Evolutionary conservation across 495 filamentous ascomycete species (phyloP).

Genomic region (Aspergillus baeticus): DNA sequence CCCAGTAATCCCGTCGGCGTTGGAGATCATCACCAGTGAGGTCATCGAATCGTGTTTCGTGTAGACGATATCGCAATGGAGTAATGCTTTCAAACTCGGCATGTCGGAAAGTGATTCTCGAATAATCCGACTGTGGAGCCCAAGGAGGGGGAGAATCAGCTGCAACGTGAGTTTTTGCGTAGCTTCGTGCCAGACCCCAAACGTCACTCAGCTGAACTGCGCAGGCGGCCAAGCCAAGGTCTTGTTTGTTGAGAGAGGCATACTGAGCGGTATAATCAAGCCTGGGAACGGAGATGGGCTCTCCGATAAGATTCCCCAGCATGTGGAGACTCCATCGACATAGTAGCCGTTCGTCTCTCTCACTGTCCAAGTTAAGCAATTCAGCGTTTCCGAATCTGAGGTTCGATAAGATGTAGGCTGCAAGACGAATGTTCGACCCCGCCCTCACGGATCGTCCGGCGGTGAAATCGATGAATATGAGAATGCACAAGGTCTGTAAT

Average conservation of each 20-base stretch:
- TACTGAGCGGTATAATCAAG: background rate
- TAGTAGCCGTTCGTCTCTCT: conserved; percentile 2
- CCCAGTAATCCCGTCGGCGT: conserved; percentile 6
- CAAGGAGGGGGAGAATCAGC: conserved; percentile 4
- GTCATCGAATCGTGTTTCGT: conserved; percentile 9
- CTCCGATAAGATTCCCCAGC: conserved; percentile 8
- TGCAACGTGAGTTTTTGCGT: background rate
- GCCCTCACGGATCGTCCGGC: background rate
- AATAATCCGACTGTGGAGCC: conserved; percentile 11
- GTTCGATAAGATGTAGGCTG: background rate
- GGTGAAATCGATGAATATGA: conserved; percentile 7
- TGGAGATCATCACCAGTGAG: background rate
- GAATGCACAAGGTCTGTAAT: conserved; percentile 3
- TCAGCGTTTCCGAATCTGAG: background rate
- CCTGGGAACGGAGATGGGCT: background rate
- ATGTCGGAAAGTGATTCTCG: conserved; percentile 10
- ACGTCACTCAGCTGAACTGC: conserved; percentile 10
- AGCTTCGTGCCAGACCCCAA: conserved; percentile 8
- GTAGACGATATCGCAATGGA: conserved; percentile 8
- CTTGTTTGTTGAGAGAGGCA: background rate
- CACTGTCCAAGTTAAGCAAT: conserved; percentile 4
- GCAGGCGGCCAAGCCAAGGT: conserved; percentile 3
- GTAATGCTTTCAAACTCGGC: conserved; percentile 11
- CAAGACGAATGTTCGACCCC: background rate
- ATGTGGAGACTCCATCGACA: conserved; percentile 11